Evolutionary conservation across 495 filamentous ascomycete genomes (phyloP), one percentile per base, ranked within the genome.

Genomic region (Cercophora samala): DNA sequence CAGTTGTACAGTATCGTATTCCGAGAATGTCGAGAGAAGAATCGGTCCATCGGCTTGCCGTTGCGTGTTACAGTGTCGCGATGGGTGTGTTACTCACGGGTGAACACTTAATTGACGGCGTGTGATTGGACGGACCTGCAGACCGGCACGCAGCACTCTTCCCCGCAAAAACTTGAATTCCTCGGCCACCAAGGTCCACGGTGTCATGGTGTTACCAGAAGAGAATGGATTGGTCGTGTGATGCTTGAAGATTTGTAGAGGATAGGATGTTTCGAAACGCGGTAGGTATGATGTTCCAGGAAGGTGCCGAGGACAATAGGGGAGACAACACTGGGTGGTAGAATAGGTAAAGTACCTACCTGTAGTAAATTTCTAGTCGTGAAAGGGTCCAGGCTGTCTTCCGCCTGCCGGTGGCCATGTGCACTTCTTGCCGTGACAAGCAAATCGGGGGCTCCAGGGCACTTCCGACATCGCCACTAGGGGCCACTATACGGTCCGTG

Each of bases 401-500:
- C 54, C 19, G n/a, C 54, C 54, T 46, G 60, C 60, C 60, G 25
- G 60, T 46, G 25, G 25, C 60, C 29, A 42, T 62, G 25, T 46
- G 58, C 23, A 17, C 54, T 58, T 15, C 54, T 58, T 15, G 19
- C 23, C 22, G 19, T 25, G 15, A 18, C n/a, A 53, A n/a, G 59
- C 53, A 22, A 60, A 66, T 63, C 54, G 51, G 61, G 61, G 8
- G 15, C 19, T n/a, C n/a, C 5, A 13, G 51, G 19, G 22, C 2
- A 29, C n/a, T 66, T 68, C 73, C 73, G 73, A 74, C 73, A 72
- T 74, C 73, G 73, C 73, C 73, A 74, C 70, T 29, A 18, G 60
- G 58, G 46, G 24, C 56, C 73, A 56, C 29, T 18, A 11, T 66
- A 24, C 62, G 66, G 23, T 37, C 73, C 65, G 73, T 74, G 73